Evolutionary conservation across 331 rosid genomes (phyloP), one percentile per base, ranked within the genome.

Genomic region (Prunus yedoensis): DNA sequence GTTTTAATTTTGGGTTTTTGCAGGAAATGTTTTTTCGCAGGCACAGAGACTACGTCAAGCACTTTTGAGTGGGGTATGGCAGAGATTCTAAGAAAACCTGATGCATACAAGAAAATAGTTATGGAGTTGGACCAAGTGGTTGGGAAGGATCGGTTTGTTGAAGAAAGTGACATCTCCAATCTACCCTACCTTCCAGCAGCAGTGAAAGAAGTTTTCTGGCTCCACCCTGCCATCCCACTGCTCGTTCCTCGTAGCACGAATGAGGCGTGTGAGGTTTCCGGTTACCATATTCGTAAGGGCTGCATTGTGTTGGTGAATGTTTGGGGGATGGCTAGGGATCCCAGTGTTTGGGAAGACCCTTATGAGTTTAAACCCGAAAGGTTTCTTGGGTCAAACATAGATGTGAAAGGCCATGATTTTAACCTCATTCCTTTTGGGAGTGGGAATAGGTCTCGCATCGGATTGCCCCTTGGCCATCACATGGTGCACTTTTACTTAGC

Each of bases 31-130:
- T 68, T 47, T 25, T 1, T 25, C 21, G 0, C 43, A 14, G 58
- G 73, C 17, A 46, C 73, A 10, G 45, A 68, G 16, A 74, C 77
- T 46, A 61, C 23, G 1, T 23, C 64, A 25, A 45, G 74, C 57
- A 68, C 67, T 2, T 18, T 35, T 12, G 68, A 68, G 25, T 68
- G 70, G 70, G 35, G 67, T 14, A 5, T 66, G 51, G 46, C 66
- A 3, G 61, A 50, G 45, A 61, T 70, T 3, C 56, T 13, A 7
- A 30, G 15, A 58, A 68, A 9, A 1, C 21, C 70, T 1, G 70
- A 60, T 25, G 35, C 25, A 27, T 10, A 30, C 7, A 62, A 27
- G 63, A 59, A 23, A 38, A 69, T 20, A 16, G 71, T 23, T n/a
- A 61, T 25, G 32, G 71, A 49, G 21, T 51, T 32, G 7, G 38